Evolutionary conservation across 2,329 filamentous ascomycete species (phyloP), one percentile per base, ranked within the genome.

Genomic region (Pseudogymnoascus sp.): DNA sequence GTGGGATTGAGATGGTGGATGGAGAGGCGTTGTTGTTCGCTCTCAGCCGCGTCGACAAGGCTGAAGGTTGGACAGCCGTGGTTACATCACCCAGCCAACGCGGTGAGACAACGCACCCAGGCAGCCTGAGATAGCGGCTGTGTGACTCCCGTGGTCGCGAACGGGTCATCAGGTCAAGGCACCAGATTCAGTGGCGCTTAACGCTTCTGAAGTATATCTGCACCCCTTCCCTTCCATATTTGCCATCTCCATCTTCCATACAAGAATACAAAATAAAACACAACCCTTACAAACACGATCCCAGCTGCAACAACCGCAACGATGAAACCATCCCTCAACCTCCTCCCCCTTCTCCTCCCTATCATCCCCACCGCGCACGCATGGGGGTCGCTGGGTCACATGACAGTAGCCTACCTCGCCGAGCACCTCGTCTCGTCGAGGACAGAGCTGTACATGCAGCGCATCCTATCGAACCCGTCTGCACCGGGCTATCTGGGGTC

Each of bases 381-480:
- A 2, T 71, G 70, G 70, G 70, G 70, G 1, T 64, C 81, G 64
- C 77, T 88, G 61, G 86, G 86, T 1, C 86, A 88, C 71, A 83
- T 86, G 68, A 84, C 85, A 3, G 81, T 86, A 6, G 86, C 84
- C 41, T 86, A 85, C 68, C 70, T 88, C 20, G 85, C 86, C 9
- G 79, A 78, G 66, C 79, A 79, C 69, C 83, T 87, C 67, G 82
- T 88, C 58, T 73, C 79, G 60, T 76, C 81, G 36, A 71, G 77
- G 30, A 88, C 85, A 12, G 75, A 81, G 20, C 64, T 74, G 38
- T 83, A 81, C 70, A 81, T 88, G 68, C 80, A 87, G 69, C 70
- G 74, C 4, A 75, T 88, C 58, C 77, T 88, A 41, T 11, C 8
- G 9, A 73, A 77, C 64, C 82, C 81, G 70, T 70, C 79, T 36